Conservation (phyloP, 2,329 filamentous ascomycete genomes). For the Bipolaris oryzae region DNA sequence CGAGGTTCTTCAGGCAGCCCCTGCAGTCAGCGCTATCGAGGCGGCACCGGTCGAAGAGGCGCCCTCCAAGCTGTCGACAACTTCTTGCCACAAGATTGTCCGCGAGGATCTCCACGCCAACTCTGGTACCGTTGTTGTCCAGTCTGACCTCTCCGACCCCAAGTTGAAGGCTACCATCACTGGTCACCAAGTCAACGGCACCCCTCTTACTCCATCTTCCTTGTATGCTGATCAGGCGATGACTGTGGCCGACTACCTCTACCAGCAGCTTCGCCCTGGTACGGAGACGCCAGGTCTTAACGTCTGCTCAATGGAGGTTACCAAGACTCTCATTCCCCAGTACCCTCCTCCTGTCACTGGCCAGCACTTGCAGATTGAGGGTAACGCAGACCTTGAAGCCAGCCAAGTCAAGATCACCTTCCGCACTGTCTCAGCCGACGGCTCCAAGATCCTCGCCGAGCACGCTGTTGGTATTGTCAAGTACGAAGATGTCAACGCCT, state of each 20-base stretch:
- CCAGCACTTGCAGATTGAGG: constrained; percentile 67
- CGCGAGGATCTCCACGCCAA: constrained; percentile 67
- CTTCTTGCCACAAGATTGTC: constrained; percentile 68
- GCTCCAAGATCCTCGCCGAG: constrained; percentile 61
- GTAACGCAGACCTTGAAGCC: constrained; percentile 63
- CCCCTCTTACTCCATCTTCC: constrained; percentile 68
- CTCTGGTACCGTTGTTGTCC: constrained; percentile 65
- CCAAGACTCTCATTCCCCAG: constrained; percentile 70
- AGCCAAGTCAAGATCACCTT: constrained; percentile 62
- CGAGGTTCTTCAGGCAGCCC: constrained; percentile 56
- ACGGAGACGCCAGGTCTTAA: constrained; percentile 65
- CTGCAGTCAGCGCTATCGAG: constrained; percentile 47
- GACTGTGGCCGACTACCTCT: constrained; percentile 70
- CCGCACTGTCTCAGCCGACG: constrained; percentile 65
- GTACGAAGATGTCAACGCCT: constrained; percentile 65
- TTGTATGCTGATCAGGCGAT: constrained; percentile 69
- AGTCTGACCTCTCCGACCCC: constrained; percentile 69
- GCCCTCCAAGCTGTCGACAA: constrained; percentile 65
- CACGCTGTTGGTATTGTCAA: constrained; percentile 68
- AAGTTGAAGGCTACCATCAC: constrained; percentile 67
- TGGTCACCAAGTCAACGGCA: constrained; percentile 72
- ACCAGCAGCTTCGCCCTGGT: constrained; percentile 66
- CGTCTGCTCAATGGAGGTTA: constrained; percentile 70
- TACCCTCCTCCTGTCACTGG: constrained; percentile 55
- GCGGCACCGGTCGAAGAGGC: constrained; percentile 50